Evolutionary conservation across 176 grass and related monocot genomes (phyloP).

Genomic region (Oryza meyeriana): DNA sequence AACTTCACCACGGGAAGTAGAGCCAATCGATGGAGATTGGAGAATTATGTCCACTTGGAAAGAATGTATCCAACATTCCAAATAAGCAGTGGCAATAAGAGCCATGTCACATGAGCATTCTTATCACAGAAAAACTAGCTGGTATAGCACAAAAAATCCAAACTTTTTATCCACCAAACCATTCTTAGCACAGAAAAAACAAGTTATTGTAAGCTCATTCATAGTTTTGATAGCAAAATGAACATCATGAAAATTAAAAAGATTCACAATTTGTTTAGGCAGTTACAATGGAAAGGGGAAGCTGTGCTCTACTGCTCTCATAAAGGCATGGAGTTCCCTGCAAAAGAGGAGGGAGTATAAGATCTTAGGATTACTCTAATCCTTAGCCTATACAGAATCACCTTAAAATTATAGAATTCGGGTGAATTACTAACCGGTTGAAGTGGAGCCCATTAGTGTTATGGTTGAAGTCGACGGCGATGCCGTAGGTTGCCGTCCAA

Average conservation of each 20-base stretch:
- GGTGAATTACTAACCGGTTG: too few relatives aligned
- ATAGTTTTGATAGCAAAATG: neutral
- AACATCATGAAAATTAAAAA: neutral
- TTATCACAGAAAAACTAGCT: neutral
- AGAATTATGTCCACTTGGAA: neutral
- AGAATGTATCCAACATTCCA: neutral
- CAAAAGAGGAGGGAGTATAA: conserved; percentile 14
- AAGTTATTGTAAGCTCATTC: neutral
- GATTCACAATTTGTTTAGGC: neutral
- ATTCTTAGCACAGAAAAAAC: neutral
- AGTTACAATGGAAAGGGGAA: neutral
- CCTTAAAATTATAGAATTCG: too few relatives aligned
- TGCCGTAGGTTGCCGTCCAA: too few relatives aligned
- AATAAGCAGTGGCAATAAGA: neutral
- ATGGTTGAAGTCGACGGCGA: too few relatives aligned
- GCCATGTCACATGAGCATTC: neutral
- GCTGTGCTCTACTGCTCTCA: conserved; percentile 37
- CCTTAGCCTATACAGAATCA: too few relatives aligned
- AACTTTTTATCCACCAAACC: neutral
- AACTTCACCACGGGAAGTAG: neutral
- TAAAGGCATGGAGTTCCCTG: conserved; percentile 74
- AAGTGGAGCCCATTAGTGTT: too few relatives aligned
- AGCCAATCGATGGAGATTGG: neutral
- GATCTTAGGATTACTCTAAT: too few relatives aligned
- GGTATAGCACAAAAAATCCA: neutral